Base-by-base conservation (phyloP, 2,329 filamentous ascomycete genomes). In the Exophiala lecanii-corni region DNA sequence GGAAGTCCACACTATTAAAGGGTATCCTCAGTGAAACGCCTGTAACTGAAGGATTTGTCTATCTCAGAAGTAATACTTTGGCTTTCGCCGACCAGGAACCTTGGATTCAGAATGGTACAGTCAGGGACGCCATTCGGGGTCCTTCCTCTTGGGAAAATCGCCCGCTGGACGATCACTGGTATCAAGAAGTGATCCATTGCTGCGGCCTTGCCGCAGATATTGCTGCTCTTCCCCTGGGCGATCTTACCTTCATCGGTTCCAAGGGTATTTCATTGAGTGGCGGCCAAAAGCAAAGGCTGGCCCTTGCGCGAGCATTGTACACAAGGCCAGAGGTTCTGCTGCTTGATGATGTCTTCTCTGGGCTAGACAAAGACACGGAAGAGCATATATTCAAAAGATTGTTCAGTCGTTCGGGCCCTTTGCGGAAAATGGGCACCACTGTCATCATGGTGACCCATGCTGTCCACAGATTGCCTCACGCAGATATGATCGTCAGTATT, bases 301-400 rank as follows among this genome's bases (percentile, higher is more conserved):
- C 71, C n/a, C 63, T 76, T n/a, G 74, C 74, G 16, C 62, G 74
- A 41, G 73, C 72, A 10, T 60, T 75, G 7, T 77, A 76, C 54
- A 65, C 72, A 15, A 64, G 69, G 33, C 66, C 65, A 36, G 63
- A 69, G 25, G 61, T 73, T 18, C 58, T 75, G 20, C 62, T 76
- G 15, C 61, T 76, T 9, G 73, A 76, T 49, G 72, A 76, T 49
- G 66, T 70, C 15, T 63, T 76, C n/a, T 73, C 68, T 45, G 72
- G 72, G 2, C 63, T 76, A 5, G 73, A 76, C 51, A 59, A 64
- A 7, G 61, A 67, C 12, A 75, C 72, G 0, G 71, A 73, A 42
- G 68, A 71, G 20, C 61, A 64, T 21, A 67, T 75, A 10, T 74
- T 72, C 55, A 62, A 70, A 45, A 63, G 60, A 36, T 55, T 76